Conservation (phyloP, 2,329 filamentous ascomycete species). For the Monosporascus sp. region DNA sequence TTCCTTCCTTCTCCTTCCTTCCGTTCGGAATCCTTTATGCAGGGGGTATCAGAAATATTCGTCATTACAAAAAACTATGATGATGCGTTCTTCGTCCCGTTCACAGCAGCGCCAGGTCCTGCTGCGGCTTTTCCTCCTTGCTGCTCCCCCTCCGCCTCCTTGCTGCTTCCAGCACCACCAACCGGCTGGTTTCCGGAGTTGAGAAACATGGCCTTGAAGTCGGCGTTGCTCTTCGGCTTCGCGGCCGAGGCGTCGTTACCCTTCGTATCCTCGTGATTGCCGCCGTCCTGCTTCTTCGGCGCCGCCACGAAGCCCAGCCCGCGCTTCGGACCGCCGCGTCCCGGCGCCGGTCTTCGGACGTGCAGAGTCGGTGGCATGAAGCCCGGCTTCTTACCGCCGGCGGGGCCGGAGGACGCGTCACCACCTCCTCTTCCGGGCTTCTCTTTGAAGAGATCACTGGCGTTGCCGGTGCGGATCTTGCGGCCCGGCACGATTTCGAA, state of each 20-base stretch:
- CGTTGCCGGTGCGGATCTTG: constrained; percentile 48
- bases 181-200: not conserved
- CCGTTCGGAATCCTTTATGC: not conserved
- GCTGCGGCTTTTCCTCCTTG: not conserved
- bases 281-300: constrained; percentile 18
- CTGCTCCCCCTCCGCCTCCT: not conserved
- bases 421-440: constrained; percentile 39
- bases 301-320: constrained; percentile 37
- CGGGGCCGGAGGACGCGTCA: constrained; percentile 25
- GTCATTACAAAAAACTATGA: too few species aligned
- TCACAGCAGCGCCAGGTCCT: too few species aligned
- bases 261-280: constrained; percentile 8
- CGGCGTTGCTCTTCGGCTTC: constrained; percentile 47
- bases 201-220: constrained; percentile 52
- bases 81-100: too few species aligned
- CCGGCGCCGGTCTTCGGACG: constrained; percentile 38
- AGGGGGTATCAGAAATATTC: too few species aligned
- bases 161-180: not conserved
- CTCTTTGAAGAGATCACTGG: constrained; percentile 49
- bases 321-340: constrained; percentile 33
- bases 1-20: not conserved
- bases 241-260: constrained; percentile 11
- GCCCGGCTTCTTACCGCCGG: constrained; percentile 23
- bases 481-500: constrained; percentile 46
- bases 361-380: constrained; percentile 41